Conservation (phyloP, 306 rosid genomes). For the Adenanthera pavonina region DNA sequence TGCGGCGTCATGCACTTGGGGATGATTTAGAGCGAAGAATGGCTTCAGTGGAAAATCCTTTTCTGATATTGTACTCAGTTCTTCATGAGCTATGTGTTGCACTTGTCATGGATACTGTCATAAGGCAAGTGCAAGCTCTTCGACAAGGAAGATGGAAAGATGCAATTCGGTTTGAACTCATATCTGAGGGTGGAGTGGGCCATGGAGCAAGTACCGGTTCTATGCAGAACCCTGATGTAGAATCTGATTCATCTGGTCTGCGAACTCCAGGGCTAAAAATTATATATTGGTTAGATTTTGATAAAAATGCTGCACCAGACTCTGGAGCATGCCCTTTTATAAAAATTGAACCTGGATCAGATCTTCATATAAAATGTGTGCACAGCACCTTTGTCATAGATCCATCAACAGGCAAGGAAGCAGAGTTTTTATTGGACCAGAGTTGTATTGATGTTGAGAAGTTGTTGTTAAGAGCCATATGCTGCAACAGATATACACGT, state of each 20-base stretch:
- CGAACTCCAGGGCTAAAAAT: slow-evolving; percentile 93
- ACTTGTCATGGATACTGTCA: slow-evolving; percentile 90
- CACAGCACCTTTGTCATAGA: slow-evolving; percentile 91
- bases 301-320: slow-evolving; percentile 71
- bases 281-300: slow-evolving; percentile 91
- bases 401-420: slow-evolving; percentile 87
- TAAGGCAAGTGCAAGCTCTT: slow-evolving; percentile 89
- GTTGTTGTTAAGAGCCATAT: slow-evolving; percentile 85
- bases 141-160: slow-evolving; percentile 98
- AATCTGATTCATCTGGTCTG: slow-evolving; percentile 74
- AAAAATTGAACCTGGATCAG: slow-evolving; percentile 90
- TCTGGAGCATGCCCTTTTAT: slow-evolving; percentile 76
- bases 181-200: slow-evolving; percentile 67
- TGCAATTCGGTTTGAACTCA: slow-evolving; percentile 89
- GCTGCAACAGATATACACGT: slow-evolving; percentile 89
- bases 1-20: slow-evolving; percentile 73
- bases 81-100: slow-evolving; percentile 92
- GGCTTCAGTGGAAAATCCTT: slow-evolving; percentile 93
- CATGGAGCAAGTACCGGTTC: slow-evolving; percentile 73
- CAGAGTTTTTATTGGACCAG: slow-evolving; percentile 82
- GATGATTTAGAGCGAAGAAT: slow-evolving; percentile 97
- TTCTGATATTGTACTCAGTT: slow-evolving; percentile 72
- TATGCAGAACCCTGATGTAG: slow-evolving; percentile 81
- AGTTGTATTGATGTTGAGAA: slow-evolving; percentile 94
- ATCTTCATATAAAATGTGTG: slow-evolving; percentile 83